Base-by-base conservation (phyloP, 2,329 filamentous ascomycete species). In the Paraphaeosphaeria minitans region DNA sequence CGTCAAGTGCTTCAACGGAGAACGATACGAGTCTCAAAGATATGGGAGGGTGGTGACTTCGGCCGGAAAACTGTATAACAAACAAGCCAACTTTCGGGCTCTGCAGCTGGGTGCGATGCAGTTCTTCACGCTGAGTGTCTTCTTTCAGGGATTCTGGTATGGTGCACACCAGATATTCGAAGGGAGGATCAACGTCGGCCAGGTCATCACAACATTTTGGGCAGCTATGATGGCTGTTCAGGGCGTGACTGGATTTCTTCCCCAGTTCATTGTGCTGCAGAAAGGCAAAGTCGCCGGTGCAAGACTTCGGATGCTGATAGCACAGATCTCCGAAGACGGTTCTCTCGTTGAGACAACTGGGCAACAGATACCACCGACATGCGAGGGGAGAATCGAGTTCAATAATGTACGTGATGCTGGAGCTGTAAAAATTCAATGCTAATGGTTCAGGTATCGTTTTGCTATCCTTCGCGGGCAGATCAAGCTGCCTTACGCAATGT, bases 111-210 rank as follows among this genome's bases (percentile, higher is more conserved):
- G 88, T 0, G 85, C 90, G 49, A 83, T 91, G 53, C 88, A 89
- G 48, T 85, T 96, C 65, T 87, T 93, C 79, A 87, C 89, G 31
- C 84, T 92, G 3, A 83, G 82, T 1, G 87, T 97, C 73, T 97
- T 98, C 65, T 89, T 96, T 0, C 85, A 93, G 57, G 93, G 93
- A 0, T 97, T 98, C 70, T 97, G 91, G 86, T 96, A 93, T 66
- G 93, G 93, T 0, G 85, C 89, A 29, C 80, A 85, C 1, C 82
- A 97, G 1, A 87, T 95, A 10, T 80, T 82, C 10, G 77, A 83
- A 1, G 87, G 86, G 1, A 74, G 82, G 0, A 78, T 86, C 13
- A 82, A 80, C 12, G 79, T 91, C 0, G 90, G 89, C 0, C 81
- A 89, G 56, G 85, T 96, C 3, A 76, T 97, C 46, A 95, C 91